A percentile compares a stretch with the other conserved stretches of the same genome.
Evolutionary conservation across 2,329 filamentous ascomycete species (phyloP).

Genomic region (Cytospora leucostoma): DNA sequence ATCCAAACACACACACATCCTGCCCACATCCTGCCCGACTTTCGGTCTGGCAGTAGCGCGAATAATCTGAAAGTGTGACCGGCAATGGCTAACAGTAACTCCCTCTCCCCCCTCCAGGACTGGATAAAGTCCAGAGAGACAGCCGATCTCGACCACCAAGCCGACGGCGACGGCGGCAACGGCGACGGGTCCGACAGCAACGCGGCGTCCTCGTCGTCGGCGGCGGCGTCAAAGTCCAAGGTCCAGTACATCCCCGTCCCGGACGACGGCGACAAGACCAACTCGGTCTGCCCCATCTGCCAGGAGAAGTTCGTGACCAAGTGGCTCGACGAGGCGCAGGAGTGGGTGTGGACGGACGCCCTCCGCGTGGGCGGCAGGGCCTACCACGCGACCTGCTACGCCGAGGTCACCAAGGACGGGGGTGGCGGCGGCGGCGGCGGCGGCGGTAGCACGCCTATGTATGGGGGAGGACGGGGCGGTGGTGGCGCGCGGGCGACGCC

Average conservation of each 20-base stretch:
- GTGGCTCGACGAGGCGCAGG: slow-evolving; percentile 90
- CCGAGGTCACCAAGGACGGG: slow-evolving; percentile 73
- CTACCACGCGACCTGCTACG: slow-evolving; percentile 88
- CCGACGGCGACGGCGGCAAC: slow-evolving; percentile 33
- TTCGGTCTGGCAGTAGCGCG: slow-evolving; percentile 5
- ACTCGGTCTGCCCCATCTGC: slow-evolving; percentile 86
- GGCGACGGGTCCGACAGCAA: slow-evolving; percentile 37
- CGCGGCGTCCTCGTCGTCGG: slow-evolving; percentile 38
- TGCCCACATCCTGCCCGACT: background rate
- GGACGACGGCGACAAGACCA: slow-evolving; percentile 71
- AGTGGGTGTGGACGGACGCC: slow-evolving; percentile 96
- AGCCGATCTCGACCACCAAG: slow-evolving; percentile 63
- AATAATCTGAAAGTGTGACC: too few species aligned
- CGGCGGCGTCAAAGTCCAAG: slow-evolving; percentile 43
- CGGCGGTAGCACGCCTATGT: slow-evolving; percentile 46
- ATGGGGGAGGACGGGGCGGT: slow-evolving; percentile 41
- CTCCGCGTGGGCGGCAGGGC: slow-evolving; percentile 74
- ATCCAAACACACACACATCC: background rate
- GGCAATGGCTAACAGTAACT: slow-evolving; percentile 1
- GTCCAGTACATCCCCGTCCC: slow-evolving; percentile 81
- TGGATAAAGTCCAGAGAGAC: slow-evolving; percentile 87
- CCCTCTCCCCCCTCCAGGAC: slow-evolving; percentile 54
- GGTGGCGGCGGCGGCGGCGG: too few species aligned
- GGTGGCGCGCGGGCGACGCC: slow-evolving; percentile 46
- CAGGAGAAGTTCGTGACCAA: slow-evolving; percentile 92